Conservation (phyloP, 2,329 filamentous ascomycete species). For the Colletotrichum theobromicola region DNA sequence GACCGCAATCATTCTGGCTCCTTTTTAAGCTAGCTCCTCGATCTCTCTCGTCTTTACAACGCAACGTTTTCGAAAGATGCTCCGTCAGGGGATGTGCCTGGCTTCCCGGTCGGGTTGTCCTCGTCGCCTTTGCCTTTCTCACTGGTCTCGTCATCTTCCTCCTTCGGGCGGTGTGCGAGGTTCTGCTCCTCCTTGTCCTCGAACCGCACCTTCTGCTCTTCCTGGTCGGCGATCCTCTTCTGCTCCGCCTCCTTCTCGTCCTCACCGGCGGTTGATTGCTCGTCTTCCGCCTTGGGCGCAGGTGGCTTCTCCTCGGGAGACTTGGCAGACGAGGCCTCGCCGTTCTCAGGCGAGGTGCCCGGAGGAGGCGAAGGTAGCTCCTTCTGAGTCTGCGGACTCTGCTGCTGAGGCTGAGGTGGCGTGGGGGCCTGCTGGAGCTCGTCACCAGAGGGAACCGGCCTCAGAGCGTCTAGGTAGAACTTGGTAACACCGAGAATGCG, state of each 20-base stretch:
- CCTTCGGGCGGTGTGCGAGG: slow-evolving; percentile 51
- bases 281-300: slow-evolving; percentile 24
- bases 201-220: slow-evolving; percentile 62
- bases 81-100: slow-evolving; percentile 56
- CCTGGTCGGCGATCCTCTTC: slow-evolving; percentile 38
- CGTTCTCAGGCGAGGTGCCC: slow-evolving; percentile 29
- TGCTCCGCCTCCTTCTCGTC: slow-evolving; percentile 38
- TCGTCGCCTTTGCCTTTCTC: slow-evolving; percentile 37
- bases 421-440: slow-evolving; percentile 31
- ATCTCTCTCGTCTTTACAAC: slow-evolving; percentile 42
- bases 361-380: slow-evolving; percentile 32
- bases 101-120: slow-evolving; percentile 40
- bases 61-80: slow-evolving; percentile 70
- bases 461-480: slow-evolving; percentile 88
- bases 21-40: background rate
- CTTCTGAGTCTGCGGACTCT: slow-evolving; percentile 32
- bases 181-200: slow-evolving; percentile 62
- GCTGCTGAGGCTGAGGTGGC: slow-evolving; percentile 26
- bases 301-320: slow-evolving; percentile 20
- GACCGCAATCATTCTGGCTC: background rate
- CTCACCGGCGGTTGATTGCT: slow-evolving; percentile 31
- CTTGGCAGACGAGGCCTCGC: slow-evolving; percentile 18
- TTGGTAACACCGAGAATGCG: slow-evolving; percentile 92
- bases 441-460: slow-evolving; percentile 46
- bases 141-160: slow-evolving; percentile 23